Evolutionary conservation across 2,329 filamentous ascomycete genomes (phyloP).

Genomic region (Sodiomyces alkalinus): DNA sequence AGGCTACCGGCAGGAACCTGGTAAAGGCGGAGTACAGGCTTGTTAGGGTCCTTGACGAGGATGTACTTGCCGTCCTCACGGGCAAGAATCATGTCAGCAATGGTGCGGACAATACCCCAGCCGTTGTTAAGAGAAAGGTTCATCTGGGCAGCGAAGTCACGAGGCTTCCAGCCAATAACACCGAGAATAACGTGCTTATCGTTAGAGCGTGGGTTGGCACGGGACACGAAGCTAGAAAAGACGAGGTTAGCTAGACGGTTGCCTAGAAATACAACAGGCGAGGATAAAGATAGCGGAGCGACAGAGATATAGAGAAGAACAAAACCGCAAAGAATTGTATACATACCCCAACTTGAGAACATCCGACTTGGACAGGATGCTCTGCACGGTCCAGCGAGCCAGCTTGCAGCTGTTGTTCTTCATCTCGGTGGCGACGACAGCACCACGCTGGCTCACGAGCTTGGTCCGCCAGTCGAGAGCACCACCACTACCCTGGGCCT

Average conservation of each 20-base stretch:
- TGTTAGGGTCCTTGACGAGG: constrained; percentile 85
- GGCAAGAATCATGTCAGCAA: constrained; percentile 82
- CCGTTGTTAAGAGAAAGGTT: constrained; percentile 93
- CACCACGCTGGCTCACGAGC: constrained; percentile 85
- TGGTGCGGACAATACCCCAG: constrained; percentile 97
- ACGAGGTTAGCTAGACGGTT: constrained; percentile 14
- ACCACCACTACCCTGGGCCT: constrained; percentile 86
- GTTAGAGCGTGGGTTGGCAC: constrained; percentile 79
- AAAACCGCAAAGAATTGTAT: constrained; percentile 2
- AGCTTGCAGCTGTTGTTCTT: constrained; percentile 99
- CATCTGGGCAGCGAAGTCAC: constrained; percentile 96
- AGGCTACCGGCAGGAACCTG: constrained; percentile 77
- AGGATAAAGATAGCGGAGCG: not conserved
- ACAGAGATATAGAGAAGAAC: not conserved
- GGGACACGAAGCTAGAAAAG: constrained; percentile 83
- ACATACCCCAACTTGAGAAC: constrained; percentile 92
- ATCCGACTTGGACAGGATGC: constrained; percentile 92
- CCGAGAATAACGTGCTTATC: constrained; percentile 92
- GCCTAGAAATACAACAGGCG: not conserved
- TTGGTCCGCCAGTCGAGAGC: constrained; percentile 96
- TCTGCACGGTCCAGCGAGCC: constrained; percentile 92
- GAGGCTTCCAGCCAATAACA: constrained; percentile 93
- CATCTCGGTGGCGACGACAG: constrained; percentile 97
- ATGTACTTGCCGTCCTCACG: constrained; percentile 71
- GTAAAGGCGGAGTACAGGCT: constrained; percentile 85